Base-by-base conservation (phyloP, 192 early-diverging fungal species). In the Backusella parvicylindrica region DNA sequence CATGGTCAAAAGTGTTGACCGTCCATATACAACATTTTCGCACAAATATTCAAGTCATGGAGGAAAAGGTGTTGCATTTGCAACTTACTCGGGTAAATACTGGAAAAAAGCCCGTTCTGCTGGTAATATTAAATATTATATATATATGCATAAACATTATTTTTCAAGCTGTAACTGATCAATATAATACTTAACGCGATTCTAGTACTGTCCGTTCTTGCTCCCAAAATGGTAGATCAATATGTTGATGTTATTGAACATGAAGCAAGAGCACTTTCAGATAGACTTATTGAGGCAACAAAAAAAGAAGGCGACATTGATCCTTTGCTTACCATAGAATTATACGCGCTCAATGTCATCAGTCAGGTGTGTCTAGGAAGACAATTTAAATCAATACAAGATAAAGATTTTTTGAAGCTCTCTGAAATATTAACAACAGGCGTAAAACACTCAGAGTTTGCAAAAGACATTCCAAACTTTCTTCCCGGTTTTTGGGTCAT, bases 331-430 rank as follows among this genome's bases (percentile, higher is more conserved):
- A 23, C 32, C 18, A 3, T 28, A 38, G 21, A 32, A 9, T 8
- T 72, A 28, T 53, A 32, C 23, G 21, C 71, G 9, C 28, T 41
- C 21, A 72, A 72, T 60, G 49, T 72, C 8, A 64, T 72, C 23
- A n/a, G 21, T 7, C 16, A 26, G 15, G 53, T 30, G 15, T 63
- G 32, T 30, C 32, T 72, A 28, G 50, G 71, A 23, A 38, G 37
- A 6, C 31, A 38, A 28, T 72, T 37, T 56, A 41, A 56, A 35
- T 63, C 49, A 23, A 23, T 63, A 2, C n/a, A 72, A 6, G 35
- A 72, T 18, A 33, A 32, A 21, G 32, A 23, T 26, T 53, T 63
- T 9, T n/a, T 72, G 3, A 12, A 35, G n/a, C 13, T 63, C 33
- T 31, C 37, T 21, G 2, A 33, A 11, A 21, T 35, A 2, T 38